Evolutionary conservation across 129 eudicot genomes (phyloP).

Genomic region (Helianthus annuus): HanXRQr2.0-SUNRISE NC_035443.2:48689849-48690348

Average conservation of each 20-base stretch:
- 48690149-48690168: constrained; percentile 80
- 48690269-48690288: constrained; percentile 26
- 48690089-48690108: constrained; percentile 75
- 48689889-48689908: neutral
- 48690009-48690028: constrained; percentile 63
- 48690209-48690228: constrained; percentile 68
- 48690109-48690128: constrained; percentile 56
- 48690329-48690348: neutral
- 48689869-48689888: constrained; percentile 40
- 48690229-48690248: constrained; percentile 86
- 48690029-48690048: constrained; percentile 9
- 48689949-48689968: constrained; percentile 68
- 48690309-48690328: neutral
- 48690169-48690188: constrained; percentile 81
- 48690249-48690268: constrained; percentile 84
- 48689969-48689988: constrained; percentile 67
- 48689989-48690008: constrained; percentile 63
- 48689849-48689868: constrained; percentile 48
- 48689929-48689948: constrained; percentile 87
- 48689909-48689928: constrained; percentile 1
- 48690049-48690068: neutral
- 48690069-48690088: neutral
- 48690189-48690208: constrained; percentile 84
- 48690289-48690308: constrained; percentile 18
- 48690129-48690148: constrained; percentile 65